These are phyloP conservation scores for Starmerella lactis-condensi DNA, from an alignment of 805 yeast genomes.

Conservation along the genomic window DNA sequence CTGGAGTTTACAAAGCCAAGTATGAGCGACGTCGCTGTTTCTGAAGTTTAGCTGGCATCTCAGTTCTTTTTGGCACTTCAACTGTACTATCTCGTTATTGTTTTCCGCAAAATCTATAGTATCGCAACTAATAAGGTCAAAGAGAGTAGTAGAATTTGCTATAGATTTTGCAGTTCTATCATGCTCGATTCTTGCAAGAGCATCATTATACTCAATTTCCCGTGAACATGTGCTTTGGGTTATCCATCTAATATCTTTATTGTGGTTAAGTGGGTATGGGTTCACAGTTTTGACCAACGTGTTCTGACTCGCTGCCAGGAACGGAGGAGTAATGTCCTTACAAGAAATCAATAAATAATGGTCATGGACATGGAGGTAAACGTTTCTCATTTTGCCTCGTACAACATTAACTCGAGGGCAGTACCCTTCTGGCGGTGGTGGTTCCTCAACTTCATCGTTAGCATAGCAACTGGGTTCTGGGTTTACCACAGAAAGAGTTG, in stretches of 20 bases:
- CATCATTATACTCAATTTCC: constrained; percentile 34
- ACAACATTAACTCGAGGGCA: constrained; percentile 30
- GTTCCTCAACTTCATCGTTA: constrained; percentile 29
- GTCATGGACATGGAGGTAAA: constrained; percentile 46
- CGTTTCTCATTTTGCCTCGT: constrained; percentile 26
- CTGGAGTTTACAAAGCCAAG: constrained; percentile 44
- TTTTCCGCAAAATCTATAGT: constrained; percentile 17
- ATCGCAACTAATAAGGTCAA: constrained; percentile 39
- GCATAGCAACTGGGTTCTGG: constrained; percentile 10
- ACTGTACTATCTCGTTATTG: constrained; percentile 1
- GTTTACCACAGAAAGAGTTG: constrained; percentile 2
- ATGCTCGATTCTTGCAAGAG: constrained; percentile 42
- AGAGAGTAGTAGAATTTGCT: constrained; percentile 37
- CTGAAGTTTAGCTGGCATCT: not conserved
- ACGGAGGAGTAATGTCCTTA: constrained; percentile 42
- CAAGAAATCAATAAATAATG: constrained; percentile 41
- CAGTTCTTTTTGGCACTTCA: not conserved
- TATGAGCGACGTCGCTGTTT: constrained; percentile 26
- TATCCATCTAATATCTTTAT: constrained; percentile 40
- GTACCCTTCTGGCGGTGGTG: constrained; percentile 69
- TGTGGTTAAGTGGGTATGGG: constrained; percentile 35
- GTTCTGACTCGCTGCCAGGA: constrained; percentile 18
- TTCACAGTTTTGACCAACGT: constrained; percentile 25
- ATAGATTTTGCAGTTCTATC: constrained; percentile 42
- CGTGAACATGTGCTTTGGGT: constrained; percentile 20